A percentile compares a stretch with the other conserved stretches of the same genome.
phyloP scores from a whole-genome alignment of 208 protist genomes.

The Leishmania arabica region DNA sequence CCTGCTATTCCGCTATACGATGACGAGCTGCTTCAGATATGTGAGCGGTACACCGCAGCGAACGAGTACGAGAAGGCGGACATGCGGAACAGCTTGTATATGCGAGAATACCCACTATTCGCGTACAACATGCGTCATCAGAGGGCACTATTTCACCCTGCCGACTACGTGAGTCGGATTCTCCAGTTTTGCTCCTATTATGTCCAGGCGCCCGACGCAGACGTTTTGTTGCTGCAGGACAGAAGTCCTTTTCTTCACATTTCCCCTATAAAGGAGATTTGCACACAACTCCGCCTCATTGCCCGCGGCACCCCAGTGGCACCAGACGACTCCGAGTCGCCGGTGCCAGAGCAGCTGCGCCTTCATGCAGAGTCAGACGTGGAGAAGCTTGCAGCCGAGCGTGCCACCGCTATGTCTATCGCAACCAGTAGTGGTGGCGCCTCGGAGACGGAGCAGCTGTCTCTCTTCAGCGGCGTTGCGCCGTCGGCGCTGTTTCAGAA shows the following conservation, averaged over 20 bases:
- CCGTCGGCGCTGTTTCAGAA: slow-evolving; percentile 15
- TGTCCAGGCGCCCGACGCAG: slow-evolving; percentile 20
- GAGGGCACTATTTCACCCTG: slow-evolving; percentile 66
- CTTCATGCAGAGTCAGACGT: slow-evolving; percentile 19
- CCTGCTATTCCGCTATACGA: slow-evolving; percentile 64
- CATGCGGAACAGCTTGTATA: slow-evolving; percentile 44
- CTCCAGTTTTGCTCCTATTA: slow-evolving; percentile 58
- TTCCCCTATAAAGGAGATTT: slow-evolving; percentile 59
- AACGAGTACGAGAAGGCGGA: slow-evolving; percentile 38
- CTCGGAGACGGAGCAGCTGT: background rate
- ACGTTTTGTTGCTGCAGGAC: slow-evolving; percentile 17
- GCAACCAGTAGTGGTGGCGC: background rate
- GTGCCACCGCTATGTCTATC: background rate
- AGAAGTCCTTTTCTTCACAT: slow-evolving; percentile 71
- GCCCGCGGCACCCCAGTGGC: slow-evolving; percentile 7
- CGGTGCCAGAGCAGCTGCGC: slow-evolving; percentile 15
- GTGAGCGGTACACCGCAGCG: slow-evolving; percentile 54
- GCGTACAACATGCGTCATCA: slow-evolving; percentile 12
- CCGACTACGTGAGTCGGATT: slow-evolving; percentile 68
- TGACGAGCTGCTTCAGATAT: slow-evolving; percentile 57
- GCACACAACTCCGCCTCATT: slow-evolving; percentile 33
- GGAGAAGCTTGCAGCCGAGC: slow-evolving; percentile 8
- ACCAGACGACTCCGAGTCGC: background rate
- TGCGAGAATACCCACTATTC: slow-evolving; percentile 53
- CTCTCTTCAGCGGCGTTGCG: background rate